Percentiles rank a stretch among this genome's conserved stretches.
phyloP scores from a whole-genome alignment of 2,329 filamentous ascomycete genomes.

The Zymoseptoria brevis region DNA sequence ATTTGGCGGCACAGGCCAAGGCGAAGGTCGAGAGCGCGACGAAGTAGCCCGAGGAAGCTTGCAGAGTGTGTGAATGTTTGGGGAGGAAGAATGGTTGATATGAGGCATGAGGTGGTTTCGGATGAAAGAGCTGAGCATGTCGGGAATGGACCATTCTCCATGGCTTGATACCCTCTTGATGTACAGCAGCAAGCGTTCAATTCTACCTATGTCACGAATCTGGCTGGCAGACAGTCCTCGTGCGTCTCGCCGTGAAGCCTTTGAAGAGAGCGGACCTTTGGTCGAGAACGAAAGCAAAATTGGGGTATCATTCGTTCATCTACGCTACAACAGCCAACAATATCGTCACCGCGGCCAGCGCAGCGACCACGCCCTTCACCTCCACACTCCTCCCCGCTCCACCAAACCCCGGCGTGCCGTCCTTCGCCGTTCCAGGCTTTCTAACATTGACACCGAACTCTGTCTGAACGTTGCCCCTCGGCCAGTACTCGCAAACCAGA shows the following conservation, averaged over 20 bases:
- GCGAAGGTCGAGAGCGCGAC: slow-evolving; percentile 19
- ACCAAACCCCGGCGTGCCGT: slow-evolving; percentile 18
- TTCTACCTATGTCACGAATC: neutral
- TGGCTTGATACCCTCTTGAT: neutral
- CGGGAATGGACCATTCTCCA: neutral
- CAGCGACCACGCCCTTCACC: slow-evolving; percentile 1
- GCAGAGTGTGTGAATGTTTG: neutral
- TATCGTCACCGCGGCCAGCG: slow-evolving; percentile 4
- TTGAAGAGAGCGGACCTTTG: neutral
- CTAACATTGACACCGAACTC: slow-evolving; percentile 30
- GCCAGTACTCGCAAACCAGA: slow-evolving; percentile 34
- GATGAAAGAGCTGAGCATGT: neutral
- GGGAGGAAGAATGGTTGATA: neutral
- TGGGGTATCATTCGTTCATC: slow-evolving; percentile 31
- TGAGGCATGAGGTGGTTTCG: neutral
- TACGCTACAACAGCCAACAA: slow-evolving; percentile 1
- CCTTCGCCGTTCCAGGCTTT: slow-evolving; percentile 14
- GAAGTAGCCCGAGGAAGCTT: slow-evolving; percentile 8
- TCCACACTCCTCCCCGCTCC: slow-evolving; percentile 3
- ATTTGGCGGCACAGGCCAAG: slow-evolving; percentile 20
- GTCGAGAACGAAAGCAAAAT: neutral
- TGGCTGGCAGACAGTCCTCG: neutral
- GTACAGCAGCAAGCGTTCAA: neutral
- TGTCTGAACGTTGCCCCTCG: slow-evolving; percentile 31
- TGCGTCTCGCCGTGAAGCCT: neutral